Conservation (phyloP, 2,329 filamentous ascomycete species). For the Fusarium brevicatenulatum region DNA sequence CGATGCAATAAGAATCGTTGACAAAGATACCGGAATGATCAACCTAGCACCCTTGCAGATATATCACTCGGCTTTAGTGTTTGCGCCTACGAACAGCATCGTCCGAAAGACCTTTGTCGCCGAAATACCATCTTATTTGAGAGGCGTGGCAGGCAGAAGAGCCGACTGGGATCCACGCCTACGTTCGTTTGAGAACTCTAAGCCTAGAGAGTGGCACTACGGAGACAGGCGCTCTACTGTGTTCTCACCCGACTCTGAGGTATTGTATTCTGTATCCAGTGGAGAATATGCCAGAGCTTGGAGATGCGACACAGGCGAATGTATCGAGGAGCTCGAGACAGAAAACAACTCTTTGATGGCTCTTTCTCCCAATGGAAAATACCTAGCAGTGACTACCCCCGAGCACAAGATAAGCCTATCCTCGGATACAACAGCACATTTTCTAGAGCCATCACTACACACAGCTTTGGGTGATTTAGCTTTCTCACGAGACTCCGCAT, state of each 20-base stretch:
- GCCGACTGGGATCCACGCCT: background rate
- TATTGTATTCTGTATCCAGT: fast-evolving
- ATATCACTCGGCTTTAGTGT: background rate
- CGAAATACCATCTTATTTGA: fast-evolving
- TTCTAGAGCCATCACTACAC: fast-evolving
- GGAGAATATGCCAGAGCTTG: background rate
- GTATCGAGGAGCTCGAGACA: background rate
- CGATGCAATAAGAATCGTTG: background rate
- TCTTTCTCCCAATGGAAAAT: background rate
- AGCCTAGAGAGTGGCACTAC: fast-evolving
- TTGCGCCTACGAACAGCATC: background rate
- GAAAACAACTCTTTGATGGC: background rate
- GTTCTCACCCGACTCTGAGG: background rate
- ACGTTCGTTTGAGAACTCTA: background rate
- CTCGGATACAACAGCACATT: background rate
- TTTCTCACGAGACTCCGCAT: background rate
- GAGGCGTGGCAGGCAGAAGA: background rate
- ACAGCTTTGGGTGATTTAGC: fast-evolving
- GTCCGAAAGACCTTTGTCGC: background rate
- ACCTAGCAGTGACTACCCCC: background rate
- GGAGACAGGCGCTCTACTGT: no score
- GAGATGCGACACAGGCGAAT: background rate
- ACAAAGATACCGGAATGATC: background rate
- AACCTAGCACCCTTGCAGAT: background rate
- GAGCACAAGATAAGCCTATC: background rate